Evolutionary conservation across 1,139 yeast genomes (phyloP).

Genomic region (Hyphopichia fennica): DNA sequence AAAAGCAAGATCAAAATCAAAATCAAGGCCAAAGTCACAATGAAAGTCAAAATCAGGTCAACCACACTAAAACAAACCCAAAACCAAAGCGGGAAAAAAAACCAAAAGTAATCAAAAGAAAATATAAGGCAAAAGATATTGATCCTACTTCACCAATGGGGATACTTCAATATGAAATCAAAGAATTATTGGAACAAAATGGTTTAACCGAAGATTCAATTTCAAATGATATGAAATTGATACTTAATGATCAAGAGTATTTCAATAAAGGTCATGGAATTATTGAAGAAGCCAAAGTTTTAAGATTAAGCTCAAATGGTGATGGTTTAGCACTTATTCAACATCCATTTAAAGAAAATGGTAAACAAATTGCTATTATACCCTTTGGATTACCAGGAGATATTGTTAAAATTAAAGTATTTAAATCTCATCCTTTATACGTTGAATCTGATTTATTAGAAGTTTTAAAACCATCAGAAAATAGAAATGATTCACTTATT

Average conservation of each 20-base stretch:
- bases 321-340: conserved; percentile 68
- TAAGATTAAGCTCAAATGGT: conserved; percentile 71
- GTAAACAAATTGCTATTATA: conserved; percentile 53
- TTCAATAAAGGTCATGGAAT: conserved; percentile 58
- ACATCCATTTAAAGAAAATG: conserved; percentile 50
- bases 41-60: not conserved
- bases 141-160: conserved; percentile 86
- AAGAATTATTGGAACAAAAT: conserved; percentile 49
- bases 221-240: conserved; percentile 60
- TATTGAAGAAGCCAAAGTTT: conserved; percentile 57
- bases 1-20: not conserved
- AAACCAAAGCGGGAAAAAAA: conserved; percentile 26
- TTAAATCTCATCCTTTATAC: conserved; percentile 74
- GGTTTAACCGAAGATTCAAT: conserved; percentile 48
- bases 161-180: conserved; percentile 72
- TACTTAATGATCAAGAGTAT: conserved; percentile 59
- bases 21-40: not conserved
- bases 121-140: conserved; percentile 57
- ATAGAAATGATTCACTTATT: conserved; percentile 53
- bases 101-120: conserved; percentile 26
- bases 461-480: conserved; percentile 44
- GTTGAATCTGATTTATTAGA: conserved; percentile 73
- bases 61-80: conserved; percentile 10
- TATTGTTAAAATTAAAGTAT: conserved; percentile 63
- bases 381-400: conserved; percentile 94